These are phyloP conservation scores for Pilatotrama ljubarskyi DNA, from an alignment of 768 basidiomycete genomes.

Conservation along the genomic window DNA sequence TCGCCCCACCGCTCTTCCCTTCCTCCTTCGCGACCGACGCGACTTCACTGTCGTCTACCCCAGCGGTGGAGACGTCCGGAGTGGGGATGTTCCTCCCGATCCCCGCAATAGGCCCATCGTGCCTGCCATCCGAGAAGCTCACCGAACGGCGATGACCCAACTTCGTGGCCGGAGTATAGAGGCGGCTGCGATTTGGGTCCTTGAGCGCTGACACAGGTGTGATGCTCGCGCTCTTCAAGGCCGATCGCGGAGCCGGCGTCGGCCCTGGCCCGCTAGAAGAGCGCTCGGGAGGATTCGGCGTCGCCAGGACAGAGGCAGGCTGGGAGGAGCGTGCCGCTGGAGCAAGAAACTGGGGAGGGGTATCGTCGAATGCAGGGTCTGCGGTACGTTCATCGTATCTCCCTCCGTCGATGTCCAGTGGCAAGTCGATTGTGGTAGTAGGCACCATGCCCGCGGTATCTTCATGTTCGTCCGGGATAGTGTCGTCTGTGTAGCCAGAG, in stretches of 20 bases:
- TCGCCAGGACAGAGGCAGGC: not conserved
- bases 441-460: constrained; percentile 26
- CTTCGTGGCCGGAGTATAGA: constrained; percentile 56
- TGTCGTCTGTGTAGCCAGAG: constrained; percentile 33
- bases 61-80: constrained; percentile 33
- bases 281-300: constrained; percentile 17
- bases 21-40: constrained; percentile 17
- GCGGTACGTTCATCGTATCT: constrained; percentile 8
- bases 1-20: constrained; percentile 16
- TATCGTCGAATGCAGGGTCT: constrained; percentile 26
- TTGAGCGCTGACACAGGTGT: constrained; percentile 63
- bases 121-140: constrained; percentile 94
- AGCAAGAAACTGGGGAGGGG: constrained; percentile 25
- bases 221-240: constrained; percentile 43
- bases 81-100: constrained; percentile 44
- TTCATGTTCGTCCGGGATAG: constrained; percentile 47
- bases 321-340: constrained; percentile 5
- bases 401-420: not conserved
- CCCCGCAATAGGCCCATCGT: constrained; percentile 84
- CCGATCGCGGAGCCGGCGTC: constrained; percentile 41
- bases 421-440: constrained; percentile 21
- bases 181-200: constrained; percentile 46
- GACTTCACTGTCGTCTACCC: constrained; percentile 25
- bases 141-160: constrained; percentile 75
- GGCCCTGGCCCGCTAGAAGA: constrained; percentile 23